Evolutionary conservation across 2,329 filamentous ascomycete species (phyloP).

Genomic region (Colletotrichum costaricense): DNA sequence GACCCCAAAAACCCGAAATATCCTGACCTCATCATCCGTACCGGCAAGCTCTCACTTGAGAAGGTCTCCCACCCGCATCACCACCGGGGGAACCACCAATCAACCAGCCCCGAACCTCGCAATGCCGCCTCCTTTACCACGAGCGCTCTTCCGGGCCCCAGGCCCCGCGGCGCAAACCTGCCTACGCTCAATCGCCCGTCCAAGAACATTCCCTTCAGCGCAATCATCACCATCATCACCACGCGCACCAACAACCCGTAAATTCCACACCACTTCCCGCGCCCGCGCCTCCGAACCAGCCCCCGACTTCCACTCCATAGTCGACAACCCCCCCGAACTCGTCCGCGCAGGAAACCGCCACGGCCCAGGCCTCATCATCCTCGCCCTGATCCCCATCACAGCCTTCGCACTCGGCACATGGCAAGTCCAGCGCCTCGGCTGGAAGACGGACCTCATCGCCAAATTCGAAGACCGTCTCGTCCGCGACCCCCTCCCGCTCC

Average conservation of each 20-base stretch:
- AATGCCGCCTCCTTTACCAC: conserved; percentile 24
- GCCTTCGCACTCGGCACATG: conserved; percentile 92
- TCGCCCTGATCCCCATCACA: conserved; percentile 90
- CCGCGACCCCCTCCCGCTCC: conserved; percentile 85
- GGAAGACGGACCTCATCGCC: conserved; percentile 94
- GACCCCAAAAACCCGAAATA: conserved; percentile 15
- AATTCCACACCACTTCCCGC: conserved; percentile 34
- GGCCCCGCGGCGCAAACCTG: background rate
- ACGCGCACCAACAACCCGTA: conserved; percentile 3
- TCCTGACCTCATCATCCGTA: conserved; percentile 26
- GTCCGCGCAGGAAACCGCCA: conserved; percentile 80
- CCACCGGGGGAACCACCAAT: background rate
- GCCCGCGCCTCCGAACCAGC: conserved; percentile 30
- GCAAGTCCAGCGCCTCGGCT: conserved; percentile 92
- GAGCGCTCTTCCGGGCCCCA: conserved; percentile 6
- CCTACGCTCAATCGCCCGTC: background rate
- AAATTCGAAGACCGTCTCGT: conserved; percentile 93
- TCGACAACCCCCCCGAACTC: conserved; percentile 86
- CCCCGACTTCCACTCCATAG: conserved; percentile 83
- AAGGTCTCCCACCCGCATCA: conserved; percentile 3
- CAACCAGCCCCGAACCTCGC: background rate
- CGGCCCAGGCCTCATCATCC: conserved; percentile 82
- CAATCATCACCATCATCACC: background rate
- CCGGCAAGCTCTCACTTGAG: background rate
- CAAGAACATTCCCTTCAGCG: background rate